A percentile compares a stretch with the other conserved stretches of the same genome.
These are phyloP conservation scores for Isatis lusitanica DNA, from an alignment of 441 rosid genomes.

Conservation along the genomic window DNA sequence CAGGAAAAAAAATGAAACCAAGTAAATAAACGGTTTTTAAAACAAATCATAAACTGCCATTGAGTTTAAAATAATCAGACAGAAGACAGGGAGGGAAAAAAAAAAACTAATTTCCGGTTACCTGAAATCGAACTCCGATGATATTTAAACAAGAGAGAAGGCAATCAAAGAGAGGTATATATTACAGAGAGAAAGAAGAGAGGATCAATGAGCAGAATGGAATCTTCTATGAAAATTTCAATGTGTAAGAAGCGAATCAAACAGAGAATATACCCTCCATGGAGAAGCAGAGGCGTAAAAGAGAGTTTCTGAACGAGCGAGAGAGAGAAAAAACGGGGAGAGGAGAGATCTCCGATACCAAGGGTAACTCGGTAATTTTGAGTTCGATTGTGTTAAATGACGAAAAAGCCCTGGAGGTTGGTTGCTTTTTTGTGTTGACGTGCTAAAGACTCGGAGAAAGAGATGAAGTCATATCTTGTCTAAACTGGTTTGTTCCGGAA, in stretches of 20 bases:
- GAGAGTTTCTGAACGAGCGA: conserved; percentile 9
- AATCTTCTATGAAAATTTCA: conserved; percentile 31
- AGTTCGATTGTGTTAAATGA: background rate
- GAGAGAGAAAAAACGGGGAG: background rate
- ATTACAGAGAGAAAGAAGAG: background rate
- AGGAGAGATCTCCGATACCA: conserved; percentile 10
- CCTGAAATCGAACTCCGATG: conserved; percentile 33
- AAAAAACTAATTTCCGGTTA: conserved; percentile 14
- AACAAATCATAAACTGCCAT: conserved; percentile 11
- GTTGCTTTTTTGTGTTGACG: background rate
- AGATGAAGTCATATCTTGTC: conserved; percentile 8
- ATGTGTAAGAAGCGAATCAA: conserved; percentile 34
- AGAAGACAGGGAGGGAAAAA: background rate
- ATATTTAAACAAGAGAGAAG: conserved; percentile 4
- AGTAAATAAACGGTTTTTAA: background rate
- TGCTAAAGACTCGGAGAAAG: conserved; percentile 29
- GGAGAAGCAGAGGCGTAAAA: conserved; percentile 24
- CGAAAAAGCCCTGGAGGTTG: conserved; percentile 9
- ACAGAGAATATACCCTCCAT: conserved; percentile 36
- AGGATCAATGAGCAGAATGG: conserved; percentile 25
- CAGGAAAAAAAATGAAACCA: background rate
- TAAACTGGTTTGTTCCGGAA: background rate
- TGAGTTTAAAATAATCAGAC: conserved; percentile 30
- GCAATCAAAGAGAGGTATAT: conserved; percentile 8
- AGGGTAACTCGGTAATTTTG: conserved; percentile 6